Evolutionary conservation across 257 asterid species (phyloP), one percentile per base, ranked within the genome.

Genomic region (Lithospermum erythrorhizon): DNA sequence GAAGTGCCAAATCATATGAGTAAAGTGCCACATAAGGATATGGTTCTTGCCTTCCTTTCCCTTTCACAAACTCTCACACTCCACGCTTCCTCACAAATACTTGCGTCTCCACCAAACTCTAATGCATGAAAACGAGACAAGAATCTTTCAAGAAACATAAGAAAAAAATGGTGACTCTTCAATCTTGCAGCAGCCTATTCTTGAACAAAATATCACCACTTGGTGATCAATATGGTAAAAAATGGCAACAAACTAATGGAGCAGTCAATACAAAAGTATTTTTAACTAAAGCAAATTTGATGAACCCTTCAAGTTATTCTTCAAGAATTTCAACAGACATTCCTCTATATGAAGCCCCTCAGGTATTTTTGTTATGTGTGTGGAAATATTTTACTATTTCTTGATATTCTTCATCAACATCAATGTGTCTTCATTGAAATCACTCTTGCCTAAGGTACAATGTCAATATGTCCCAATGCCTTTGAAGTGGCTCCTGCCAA

Each of bases 321-420:
- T 83, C 90, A 23, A 78, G 75, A 76, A 83, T 89, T 61, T 77
- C 81, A 61, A 89, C 97, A n/a, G 97, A 89, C 25, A 70, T 86
- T 57, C 84, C 97, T 67, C 87, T 93, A 49, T 73, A 73, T 45
- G 97, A 93, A 76, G 64, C 60, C 65, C 90, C 89, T 3, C 85
- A 79, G 89, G 97, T 93, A 14, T 47, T 54, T 16, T n/a, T 61
- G 30, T 64, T 61, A 13, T 55, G 35, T 1, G 2, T 66, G 24
- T 35, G 19, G 32, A 18, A 21, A 30, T 24, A 25, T 58, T 61
- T 61, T 6, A 54, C 21, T 54, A 35, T 57, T 30, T 3, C 48
- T 51, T 27, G 65, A 54, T 35, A 61, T 69, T 10, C 14, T 10
- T 19, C 8, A 21, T 6, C 18, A 53, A 53, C n/a, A n/a, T n/a